Base-by-base conservation (phyloP, 306 rosid species). In the Dryas drummondii region DNA sequence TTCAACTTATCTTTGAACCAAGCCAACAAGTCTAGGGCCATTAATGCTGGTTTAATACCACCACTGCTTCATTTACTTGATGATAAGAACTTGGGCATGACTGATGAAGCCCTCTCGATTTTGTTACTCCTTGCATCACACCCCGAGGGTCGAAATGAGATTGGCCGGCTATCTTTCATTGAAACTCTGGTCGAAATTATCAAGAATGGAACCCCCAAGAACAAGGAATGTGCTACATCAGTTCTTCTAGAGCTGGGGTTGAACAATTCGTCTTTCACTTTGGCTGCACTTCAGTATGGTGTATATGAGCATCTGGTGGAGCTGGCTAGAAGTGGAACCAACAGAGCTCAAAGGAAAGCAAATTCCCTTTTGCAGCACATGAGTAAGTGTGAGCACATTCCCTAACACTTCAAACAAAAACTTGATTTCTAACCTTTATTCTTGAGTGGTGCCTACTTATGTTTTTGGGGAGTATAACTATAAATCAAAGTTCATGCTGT, bases 51-150 rank as follows among this genome's bases (percentile, higher is more conserved):
- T 50, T 82, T 94, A 66, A 82, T 90, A 22, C 67, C 82, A 3
- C 89, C 98, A 4, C 78, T 94, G 19, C 87, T 87, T 66, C 59
- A 55, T 45, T 68, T 94, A 67, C 86, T 94, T 0, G 76, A 79
- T 66, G 86, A 90, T 72, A 81, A 9, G 64, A 88, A 72, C 82
- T 69, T 90, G 56, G 92, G 90, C 15, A 88, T 94, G 97, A 73
- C 87, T 37, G 98, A 94, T 82, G 98, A 91, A 74, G 96, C 97
- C 7, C 90, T 94, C 14, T 91, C 97, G 52, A 88, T 88, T 70
- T 51, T 91, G 7, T 78, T 86, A 55, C 89, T 94, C 53, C 94
- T 94, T 76, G 85, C 83, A 9, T 86, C 91, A 48, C 84, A 82
- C 76, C 78, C 89, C 3, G 92, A 88, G 19, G 96, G 90, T 4